Base-by-base conservation (phyloP, 495 filamentous ascomycete species). In the Xeromyces bisporus region DNA sequence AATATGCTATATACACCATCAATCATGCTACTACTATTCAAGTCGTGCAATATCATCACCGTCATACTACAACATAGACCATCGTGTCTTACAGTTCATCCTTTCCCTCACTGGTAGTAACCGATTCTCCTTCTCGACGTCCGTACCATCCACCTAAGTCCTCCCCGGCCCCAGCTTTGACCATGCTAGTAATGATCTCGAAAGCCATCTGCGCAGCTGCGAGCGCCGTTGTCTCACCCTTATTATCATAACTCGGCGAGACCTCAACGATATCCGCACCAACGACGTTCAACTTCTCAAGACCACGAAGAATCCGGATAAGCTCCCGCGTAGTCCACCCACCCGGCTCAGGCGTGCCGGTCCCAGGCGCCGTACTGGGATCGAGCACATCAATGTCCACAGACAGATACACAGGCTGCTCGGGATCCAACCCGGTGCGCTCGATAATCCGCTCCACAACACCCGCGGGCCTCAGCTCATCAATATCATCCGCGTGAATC, bases 221-320 rank as follows among this genome's bases (percentile, higher is more conserved):
- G 40, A 89, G 60, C 28, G 81, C 80, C 23, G 82, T 92, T 45
- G 77, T 74, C 64, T 92, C 82, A 0, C 77, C 80, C 29, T 66
- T 69, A 3, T 80, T 81, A 53, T 89, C 80, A 49, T 92, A 89
- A 8, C 80, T 78, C 1, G 82, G 82, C 27, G 77, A 75, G 9
- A 92, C 82, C 65, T 92, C 82, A 14, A 92, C 82, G 38, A 87
- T 73, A 53, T 81, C 77, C 3, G 73, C 76, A 0, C 77, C 77
- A 12, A 83, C 74, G 1, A 81, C 43, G 46, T 81, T 80, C 46
- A 83, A 38, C 21, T 62, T 64, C 57, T 80, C 75, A 6, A 82
- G 50, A 0, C 77, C 78, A 15, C 76, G 59, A 50, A 81, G 44
- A 29, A 82, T 76, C 2, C 71, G 55, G 28, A 79, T 79, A 37